A percentile compares a stretch with the other conserved stretches of the same genome.
Conservation (phyloP, 73 alveolate genomes). For the Paraurostyla sp. region DNA sequence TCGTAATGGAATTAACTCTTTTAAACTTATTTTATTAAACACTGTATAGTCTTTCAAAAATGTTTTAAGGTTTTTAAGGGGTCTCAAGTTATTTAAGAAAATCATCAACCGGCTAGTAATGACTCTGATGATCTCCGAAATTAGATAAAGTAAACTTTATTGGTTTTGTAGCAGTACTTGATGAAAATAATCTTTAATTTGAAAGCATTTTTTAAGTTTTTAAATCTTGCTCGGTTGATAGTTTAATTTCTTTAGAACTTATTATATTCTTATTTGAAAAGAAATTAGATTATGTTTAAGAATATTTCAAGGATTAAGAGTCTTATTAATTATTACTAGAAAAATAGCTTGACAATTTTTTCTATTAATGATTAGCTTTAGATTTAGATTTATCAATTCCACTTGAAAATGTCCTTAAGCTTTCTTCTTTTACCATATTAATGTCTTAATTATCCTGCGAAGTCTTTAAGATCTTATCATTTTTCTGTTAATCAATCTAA, state of each 20-base stretch:
- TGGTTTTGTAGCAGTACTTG: neutral
- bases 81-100: neutral
- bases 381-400: too few species aligned
- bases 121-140: constrained; percentile 28
- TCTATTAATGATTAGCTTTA: too few species aligned
- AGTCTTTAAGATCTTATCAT: too few species aligned
- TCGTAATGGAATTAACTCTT: neutral
- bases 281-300: too few species aligned
- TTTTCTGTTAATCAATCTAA: neutral
- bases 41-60: constrained; percentile 25
- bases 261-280: too few species aligned
- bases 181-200: neutral
- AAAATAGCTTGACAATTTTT: too few species aligned
- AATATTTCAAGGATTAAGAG: too few species aligned
- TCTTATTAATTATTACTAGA: too few species aligned
- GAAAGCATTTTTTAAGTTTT: neutral
- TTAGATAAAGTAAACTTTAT: neutral
- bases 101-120: neutral
- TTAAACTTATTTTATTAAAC: neutral
- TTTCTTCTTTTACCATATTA: too few species aligned
- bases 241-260: too few species aligned
- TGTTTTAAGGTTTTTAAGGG: neutral
- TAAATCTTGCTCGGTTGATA: neutral
- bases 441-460: too few species aligned
- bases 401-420: too few species aligned